Evolutionary conservation across 345 rosid genomes (phyloP).

Genomic region (Salix exigua): DNA sequence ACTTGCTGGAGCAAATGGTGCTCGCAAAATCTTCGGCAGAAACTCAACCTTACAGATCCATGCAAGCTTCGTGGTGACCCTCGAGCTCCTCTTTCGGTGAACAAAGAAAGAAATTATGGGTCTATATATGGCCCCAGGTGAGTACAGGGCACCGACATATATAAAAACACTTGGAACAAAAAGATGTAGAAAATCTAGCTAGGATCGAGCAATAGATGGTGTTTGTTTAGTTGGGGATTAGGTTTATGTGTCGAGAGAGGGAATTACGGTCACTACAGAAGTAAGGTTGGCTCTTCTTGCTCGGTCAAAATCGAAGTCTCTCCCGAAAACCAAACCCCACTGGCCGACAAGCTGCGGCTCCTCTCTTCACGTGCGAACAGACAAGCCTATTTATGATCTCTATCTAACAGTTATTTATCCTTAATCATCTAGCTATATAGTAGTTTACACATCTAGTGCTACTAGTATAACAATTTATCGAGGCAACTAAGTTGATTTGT

Average conservation of each 20-base stretch:
- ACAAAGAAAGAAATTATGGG: not conserved
- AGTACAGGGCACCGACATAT: not conserved
- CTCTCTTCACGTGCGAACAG: constrained; percentile 10
- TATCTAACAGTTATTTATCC: not conserved
- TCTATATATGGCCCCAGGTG: not conserved
- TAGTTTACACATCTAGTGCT: not conserved
- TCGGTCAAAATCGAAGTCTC: constrained; percentile 42
- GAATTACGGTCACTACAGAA: constrained; percentile 13
- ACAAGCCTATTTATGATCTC: not conserved
- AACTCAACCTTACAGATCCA: not conserved
- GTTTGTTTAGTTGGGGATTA: constrained; percentile 13
- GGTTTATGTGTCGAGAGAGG: not conserved
- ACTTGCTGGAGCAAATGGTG: not conserved
- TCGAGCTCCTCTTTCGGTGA: not conserved
- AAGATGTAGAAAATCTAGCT: constrained; percentile 22
- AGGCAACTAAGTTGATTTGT: not conserved
- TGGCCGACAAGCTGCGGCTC: constrained; percentile 26
- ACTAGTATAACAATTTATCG: not conserved
- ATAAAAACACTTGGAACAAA: not conserved
- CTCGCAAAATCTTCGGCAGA: not conserved
- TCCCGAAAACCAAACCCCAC: constrained; percentile 13
- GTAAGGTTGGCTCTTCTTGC: constrained; percentile 22
- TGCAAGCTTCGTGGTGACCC: not conserved
- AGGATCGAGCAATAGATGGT: constrained; percentile 16
- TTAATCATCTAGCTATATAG: not conserved